Evolutionary conservation across 352 stramenopile genomes (phyloP).

Genomic region (Pythium folliculosum): DNA sequence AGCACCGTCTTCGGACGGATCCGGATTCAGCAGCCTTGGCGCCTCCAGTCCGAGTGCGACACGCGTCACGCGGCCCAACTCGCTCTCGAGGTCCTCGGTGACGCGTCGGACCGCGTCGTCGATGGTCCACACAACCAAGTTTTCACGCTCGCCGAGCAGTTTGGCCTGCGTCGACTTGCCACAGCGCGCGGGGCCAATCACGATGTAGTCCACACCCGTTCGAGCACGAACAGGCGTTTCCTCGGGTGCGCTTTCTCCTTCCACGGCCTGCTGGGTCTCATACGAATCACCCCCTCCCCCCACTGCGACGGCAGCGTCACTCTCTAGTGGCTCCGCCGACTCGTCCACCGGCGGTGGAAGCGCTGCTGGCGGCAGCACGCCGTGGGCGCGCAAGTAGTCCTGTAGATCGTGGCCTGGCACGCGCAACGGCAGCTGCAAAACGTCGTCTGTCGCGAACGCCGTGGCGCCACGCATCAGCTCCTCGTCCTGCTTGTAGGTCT

Average conservation of each 20-base stretch:
- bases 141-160: conserved; percentile 75
- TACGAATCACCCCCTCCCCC: neutral
- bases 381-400: conserved; percentile 57
- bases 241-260: neutral
- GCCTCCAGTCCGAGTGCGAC: conserved; percentile 10
- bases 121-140: conserved; percentile 66
- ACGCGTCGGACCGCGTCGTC: conserved; percentile 58
- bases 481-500: conserved; percentile 85
- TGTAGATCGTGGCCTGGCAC: conserved; percentile 58
- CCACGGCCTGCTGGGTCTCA: neutral
- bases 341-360: neutral
- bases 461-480: conserved; percentile 59
- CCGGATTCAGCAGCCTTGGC: neutral
- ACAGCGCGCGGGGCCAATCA: conserved; percentile 74
- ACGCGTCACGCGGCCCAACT: conserved; percentile 46
- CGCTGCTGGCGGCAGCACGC: conserved; percentile 26
- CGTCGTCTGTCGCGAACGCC: conserved; percentile 64
- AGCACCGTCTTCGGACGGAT: neutral
- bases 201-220: conserved; percentile 73
- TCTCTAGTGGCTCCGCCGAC: neutral
- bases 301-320: neutral
- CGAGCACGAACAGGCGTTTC: conserved; percentile 26
- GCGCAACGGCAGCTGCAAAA: conserved; percentile 75
- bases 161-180: conserved; percentile 82
- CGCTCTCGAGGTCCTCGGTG: conserved; percentile 31